Evolutionary conservation across 2,329 filamentous ascomycete genomes (phyloP).

Genomic region (Fusarium keratoplasticum): DNA sequence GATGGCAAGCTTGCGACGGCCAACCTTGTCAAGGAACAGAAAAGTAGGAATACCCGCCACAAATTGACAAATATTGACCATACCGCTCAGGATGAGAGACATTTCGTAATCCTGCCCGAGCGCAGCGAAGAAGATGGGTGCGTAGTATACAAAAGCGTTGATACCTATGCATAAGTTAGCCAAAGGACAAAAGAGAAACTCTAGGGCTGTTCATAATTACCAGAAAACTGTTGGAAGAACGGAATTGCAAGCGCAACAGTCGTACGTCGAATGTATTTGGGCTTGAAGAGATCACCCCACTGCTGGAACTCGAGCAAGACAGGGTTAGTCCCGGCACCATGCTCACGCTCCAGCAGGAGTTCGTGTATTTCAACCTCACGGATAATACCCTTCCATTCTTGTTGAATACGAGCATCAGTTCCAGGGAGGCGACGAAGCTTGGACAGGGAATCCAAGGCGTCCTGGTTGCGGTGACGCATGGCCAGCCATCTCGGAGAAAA

Average conservation of each 20-base stretch:
- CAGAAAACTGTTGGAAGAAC: slow-evolving; percentile 43
- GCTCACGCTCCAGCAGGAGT: slow-evolving; percentile 11
- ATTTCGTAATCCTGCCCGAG: slow-evolving; percentile 44
- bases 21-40: slow-evolving; percentile 47
- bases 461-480: slow-evolving; percentile 50
- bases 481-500: slow-evolving; percentile 60
- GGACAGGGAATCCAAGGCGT: slow-evolving; percentile 53
- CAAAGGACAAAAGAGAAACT: neutral
- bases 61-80: slow-evolving; percentile 51
- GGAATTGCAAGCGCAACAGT: slow-evolving; percentile 31
- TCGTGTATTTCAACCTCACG: neutral
- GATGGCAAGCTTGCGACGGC: slow-evolving; percentile 40
- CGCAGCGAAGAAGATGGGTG: slow-evolving; percentile 42
- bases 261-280: slow-evolving; percentile 8
- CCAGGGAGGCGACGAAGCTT: neutral
- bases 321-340: neutral
- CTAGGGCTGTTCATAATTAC: neutral
- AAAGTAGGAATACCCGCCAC: slow-evolving; percentile 45
- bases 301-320: slow-evolving; percentile 8
- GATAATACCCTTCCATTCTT: neutral
- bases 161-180: slow-evolving; percentile 26
- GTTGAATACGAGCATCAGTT: neutral
- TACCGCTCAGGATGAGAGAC: slow-evolving; percentile 47
- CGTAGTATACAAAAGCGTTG: slow-evolving; percentile 40
- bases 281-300: slow-evolving; percentile 19